Evolutionary conservation across 2,329 filamentous ascomycete genomes (phyloP).

Genomic region (Botrytis squamosa): DNA sequence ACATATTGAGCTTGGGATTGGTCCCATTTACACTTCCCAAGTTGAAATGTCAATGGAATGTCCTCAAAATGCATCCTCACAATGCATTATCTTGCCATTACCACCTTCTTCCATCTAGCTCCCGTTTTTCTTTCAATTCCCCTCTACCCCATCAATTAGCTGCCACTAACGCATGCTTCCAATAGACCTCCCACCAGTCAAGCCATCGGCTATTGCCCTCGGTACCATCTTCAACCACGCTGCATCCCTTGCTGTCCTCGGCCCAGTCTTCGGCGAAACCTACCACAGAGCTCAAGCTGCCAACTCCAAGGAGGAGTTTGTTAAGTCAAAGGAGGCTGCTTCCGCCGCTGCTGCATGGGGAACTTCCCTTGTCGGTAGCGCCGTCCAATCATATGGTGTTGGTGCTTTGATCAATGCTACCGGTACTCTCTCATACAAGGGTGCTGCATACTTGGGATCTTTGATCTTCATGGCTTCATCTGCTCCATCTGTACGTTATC

Average conservation of each 20-base stretch:
- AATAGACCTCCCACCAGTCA: constrained; percentile 72
- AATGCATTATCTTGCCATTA: not conserved
- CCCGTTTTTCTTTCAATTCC: not conserved
- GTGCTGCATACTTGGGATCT: constrained; percentile 86
- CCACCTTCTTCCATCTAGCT: constrained; percentile 3
- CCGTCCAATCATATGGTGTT: constrained; percentile 84
- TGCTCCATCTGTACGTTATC: constrained; percentile 72
- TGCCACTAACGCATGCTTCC: not conserved
- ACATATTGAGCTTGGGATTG: not conserved
- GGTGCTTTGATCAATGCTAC: constrained; percentile 92
- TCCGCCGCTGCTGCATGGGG: constrained; percentile 87
- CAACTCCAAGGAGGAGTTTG: constrained; percentile 95
- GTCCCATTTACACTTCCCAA: not conserved
- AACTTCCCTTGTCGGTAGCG: constrained; percentile 84
- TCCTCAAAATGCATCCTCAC: not conserved
- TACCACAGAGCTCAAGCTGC: constrained; percentile 89
- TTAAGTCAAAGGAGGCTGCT: constrained; percentile 87
- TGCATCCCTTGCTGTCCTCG: constrained; percentile 81
- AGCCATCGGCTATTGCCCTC: constrained; percentile 96
- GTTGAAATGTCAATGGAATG: not conserved
- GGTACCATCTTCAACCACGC: constrained; percentile 96
- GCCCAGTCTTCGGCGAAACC: constrained; percentile 88
- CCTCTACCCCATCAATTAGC: not conserved
- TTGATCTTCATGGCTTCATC: constrained; percentile 90
- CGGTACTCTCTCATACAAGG: constrained; percentile 93